Base-by-base conservation (phyloP, 23 red algal species). In the Gracilaria caudata region DNA sequence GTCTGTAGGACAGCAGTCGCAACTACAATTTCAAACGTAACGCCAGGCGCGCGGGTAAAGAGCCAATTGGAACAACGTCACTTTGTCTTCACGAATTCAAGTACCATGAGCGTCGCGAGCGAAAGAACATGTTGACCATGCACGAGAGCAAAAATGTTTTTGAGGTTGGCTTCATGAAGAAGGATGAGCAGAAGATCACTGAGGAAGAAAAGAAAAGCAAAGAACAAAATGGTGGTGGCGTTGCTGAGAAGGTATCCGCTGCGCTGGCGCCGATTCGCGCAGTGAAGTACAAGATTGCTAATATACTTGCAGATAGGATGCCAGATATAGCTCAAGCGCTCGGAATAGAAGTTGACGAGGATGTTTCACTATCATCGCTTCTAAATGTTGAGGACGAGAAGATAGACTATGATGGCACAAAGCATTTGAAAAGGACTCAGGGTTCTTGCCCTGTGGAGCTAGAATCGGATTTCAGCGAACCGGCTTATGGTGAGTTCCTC, bases 381-480 rank as follows among this genome's bases (percentile, higher is more conserved):
- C 60, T 73, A 5, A 59, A 64, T 16, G 57, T 37, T 54, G 35
- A 84, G 19, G 84, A 81, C 30, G 79, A 75, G 34, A n/a, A n/a
- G n/a, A n/a, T n/a, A n/a, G n/a, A n/a, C n/a, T n/a, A n/a, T n/a
- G n/a, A n/a, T n/a, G n/a, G n/a, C n/a, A n/a, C n/a, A n/a, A n/a
- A n/a, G n/a, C n/a, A n/a, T n/a, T n/a, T n/a, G n/a, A n/a, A n/a
- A n/a, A n/a, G n/a, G n/a, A n/a, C n/a, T n/a, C n/a, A n/a, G n/a
- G n/a, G n/a, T n/a, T n/a, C n/a, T n/a, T n/a, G n/a, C 66, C 82
- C 82, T 25, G 68, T 66, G 2, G 95, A 94, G 45, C 79, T 98
- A 25, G 95, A 98, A 78, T 71, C 73, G 32, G 90, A 94, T 44
- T 98, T 98, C 83, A 78, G 61, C 34, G 83, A 83, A 71, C 82